Conservation (phyloP, 2,329 filamentous ascomycete genomes). For the Monilinia aucupariae region DNA sequence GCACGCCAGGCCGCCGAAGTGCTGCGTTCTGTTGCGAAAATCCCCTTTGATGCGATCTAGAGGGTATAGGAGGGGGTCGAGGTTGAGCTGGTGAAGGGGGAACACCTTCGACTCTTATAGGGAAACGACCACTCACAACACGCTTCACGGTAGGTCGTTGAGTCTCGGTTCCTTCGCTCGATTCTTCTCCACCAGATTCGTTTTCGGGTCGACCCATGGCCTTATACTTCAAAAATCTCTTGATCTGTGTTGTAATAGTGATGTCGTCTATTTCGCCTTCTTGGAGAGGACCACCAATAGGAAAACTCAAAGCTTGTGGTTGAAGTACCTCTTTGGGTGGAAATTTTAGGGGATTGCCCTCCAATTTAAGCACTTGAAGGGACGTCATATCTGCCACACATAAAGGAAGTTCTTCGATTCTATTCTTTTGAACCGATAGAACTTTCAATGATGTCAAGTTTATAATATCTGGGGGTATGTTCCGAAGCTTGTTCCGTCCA, state of each 20-base stretch:
- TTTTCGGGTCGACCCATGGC: constrained; percentile 47
- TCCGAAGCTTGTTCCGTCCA: constrained; percentile 76
- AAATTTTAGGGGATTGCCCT: constrained; percentile 79
- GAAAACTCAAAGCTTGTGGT: constrained; percentile 49
- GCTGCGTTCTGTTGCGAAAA: constrained; percentile 61
- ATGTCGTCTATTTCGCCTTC: constrained; percentile 60
- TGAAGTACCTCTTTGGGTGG: constrained; percentile 67
- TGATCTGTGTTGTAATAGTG: constrained; percentile 55
- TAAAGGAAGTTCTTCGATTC: constrained; percentile 75
- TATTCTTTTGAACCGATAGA: constrained; percentile 79
- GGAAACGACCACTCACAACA: constrained; percentile 59
- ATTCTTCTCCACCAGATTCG: constrained; percentile 55
- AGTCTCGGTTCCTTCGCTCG: constrained; percentile 72
- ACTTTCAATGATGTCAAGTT: constrained; percentile 83
- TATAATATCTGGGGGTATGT: constrained; percentile 72
- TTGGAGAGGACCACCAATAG: constrained; percentile 46
- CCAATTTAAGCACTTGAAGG: constrained; percentile 81
- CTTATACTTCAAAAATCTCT: constrained; percentile 51
- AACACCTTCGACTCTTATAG: constrained; percentile 66
- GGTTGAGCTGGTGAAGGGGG: constrained; percentile 65
- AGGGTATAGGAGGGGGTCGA: constrained; percentile 71
- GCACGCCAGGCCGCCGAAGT: constrained; percentile 65
- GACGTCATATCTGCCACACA: constrained; percentile 87
- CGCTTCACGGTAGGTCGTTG: constrained; percentile 60
- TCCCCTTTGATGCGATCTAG: constrained; percentile 73